These are phyloP conservation scores for Alectoria sarmentosa DNA, from an alignment of 495 filamentous ascomycete species.

Conservation along the genomic window DNA sequence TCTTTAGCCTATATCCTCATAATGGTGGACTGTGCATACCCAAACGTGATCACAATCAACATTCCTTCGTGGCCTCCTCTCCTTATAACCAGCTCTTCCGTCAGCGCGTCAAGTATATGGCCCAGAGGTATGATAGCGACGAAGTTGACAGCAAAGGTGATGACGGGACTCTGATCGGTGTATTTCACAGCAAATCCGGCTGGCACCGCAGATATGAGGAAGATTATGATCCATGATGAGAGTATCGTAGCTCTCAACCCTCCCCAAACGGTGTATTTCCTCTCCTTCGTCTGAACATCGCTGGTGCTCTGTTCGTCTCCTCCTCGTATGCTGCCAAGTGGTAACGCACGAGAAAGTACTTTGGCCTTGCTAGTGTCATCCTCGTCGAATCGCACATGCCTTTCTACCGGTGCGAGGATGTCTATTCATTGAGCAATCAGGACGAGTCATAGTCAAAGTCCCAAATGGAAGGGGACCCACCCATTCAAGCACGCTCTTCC, in stretches of 20 bases:
- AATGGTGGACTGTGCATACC: slow-evolving; percentile 7
- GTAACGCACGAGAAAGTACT: neutral
- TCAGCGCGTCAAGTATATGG: slow-evolving; percentile 5
- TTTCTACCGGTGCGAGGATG: neutral
- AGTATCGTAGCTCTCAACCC: neutral
- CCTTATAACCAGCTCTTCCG: slow-evolving; percentile 12
- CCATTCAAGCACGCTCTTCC: neutral
- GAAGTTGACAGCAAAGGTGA: slow-evolving; percentile 21
- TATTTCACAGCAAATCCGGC: slow-evolving; percentile 24
- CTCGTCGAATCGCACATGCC: neutral
- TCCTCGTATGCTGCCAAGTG: neutral
- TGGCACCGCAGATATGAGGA: slow-evolving; percentile 12
- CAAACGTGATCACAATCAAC: slow-evolving; percentile 15
- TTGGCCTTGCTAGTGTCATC: neutral
- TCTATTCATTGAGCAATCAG: neutral
- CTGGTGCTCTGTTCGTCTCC: neutral
- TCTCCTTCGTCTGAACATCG: neutral
- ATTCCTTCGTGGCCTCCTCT: slow-evolving; percentile 7
- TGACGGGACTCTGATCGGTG: slow-evolving; percentile 12
- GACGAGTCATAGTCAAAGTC: neutral
- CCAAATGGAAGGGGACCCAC: neutral
- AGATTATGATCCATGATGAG: neutral
- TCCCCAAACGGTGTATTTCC: neutral
- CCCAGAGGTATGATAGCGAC: slow-evolving; percentile 20
- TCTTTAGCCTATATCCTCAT: neutral